Base-by-base conservation (phyloP, 805 yeast species). In the Nakazawaea siamensis region DNA sequence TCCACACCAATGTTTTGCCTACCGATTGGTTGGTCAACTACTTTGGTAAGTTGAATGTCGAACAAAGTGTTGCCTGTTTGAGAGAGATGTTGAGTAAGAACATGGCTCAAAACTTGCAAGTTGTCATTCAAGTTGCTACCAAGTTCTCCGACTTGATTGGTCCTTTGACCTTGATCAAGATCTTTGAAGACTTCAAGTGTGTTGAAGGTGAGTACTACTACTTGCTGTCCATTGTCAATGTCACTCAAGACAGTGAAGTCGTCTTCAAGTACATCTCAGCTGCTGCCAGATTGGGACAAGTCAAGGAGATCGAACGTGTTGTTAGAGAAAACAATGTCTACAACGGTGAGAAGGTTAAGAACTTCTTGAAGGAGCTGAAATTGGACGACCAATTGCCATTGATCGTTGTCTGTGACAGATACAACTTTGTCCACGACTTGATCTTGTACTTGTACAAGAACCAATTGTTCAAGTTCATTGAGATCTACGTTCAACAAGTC, bases 401-500 rank as follows among this genome's bases (percentile, higher is more conserved):
- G 59, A 88, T 94, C 47, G 83, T 94, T 57, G 96, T 92, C 32
- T 88, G 97, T 63, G 97, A 92, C 65, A 77, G 96, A 54, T 85
- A 69, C 64, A 69, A 79, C 57, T 92, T 77, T 57, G 86, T 88
- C 37, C 97, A 92, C 58, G 99, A 92, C 59, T 73, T 92, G 64
- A 79, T 92, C 38, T 71, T 92, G 52, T 92, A 83, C 64, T 70
- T 92, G 57, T 92, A 92, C 78, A 92, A 90, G 67, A 84, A 88
- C 63, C 88, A 90, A 60, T 90, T 79, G 63, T 84, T 87, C 76
- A 87, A 92, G 60, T 92, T 90, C 50, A 92, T 92, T 60, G 97
- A 92, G 65, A 95, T 92, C 32, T 92, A 90, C 52, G 98, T 92
- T 38, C 97, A 92, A 66, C 94, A 87, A 56, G 97, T 92, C 34